These are phyloP conservation scores for Rhazya stricta DNA, from an alignment of 257 asterid genomes.

Conservation along the genomic window DNA sequence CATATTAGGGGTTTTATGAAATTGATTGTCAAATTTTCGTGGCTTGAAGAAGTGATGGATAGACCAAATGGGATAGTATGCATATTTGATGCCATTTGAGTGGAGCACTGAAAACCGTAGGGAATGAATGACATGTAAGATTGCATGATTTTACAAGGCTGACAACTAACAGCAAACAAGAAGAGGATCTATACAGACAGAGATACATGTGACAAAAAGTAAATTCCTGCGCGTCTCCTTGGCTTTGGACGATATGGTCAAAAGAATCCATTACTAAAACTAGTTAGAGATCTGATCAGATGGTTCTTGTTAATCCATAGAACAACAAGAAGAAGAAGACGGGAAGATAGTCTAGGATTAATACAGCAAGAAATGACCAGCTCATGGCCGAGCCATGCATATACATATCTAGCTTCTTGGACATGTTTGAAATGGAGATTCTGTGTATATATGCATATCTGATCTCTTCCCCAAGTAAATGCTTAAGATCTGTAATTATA, in stretches of 20 bases:
- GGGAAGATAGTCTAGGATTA: neutral
- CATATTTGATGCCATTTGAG: neutral
- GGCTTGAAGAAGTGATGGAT: neutral
- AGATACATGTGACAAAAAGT: slow-evolving; percentile 28
- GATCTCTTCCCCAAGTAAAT: slow-evolving; percentile 3
- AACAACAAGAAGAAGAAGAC: slow-evolving; percentile 21
- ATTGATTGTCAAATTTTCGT: too few relatives aligned
- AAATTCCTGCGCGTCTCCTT: neutral
- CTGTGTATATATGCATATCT: too few relatives aligned
- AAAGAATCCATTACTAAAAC: slow-evolving; percentile 10
- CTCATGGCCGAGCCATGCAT: slow-evolving; percentile 3
- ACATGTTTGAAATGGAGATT: too few relatives aligned
- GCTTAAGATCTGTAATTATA: slow-evolving; percentile 17
- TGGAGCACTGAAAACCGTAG: slow-evolving; percentile 10
- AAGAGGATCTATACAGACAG: slow-evolving; percentile 17
- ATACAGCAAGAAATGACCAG: slow-evolving; percentile 16
- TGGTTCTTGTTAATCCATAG: slow-evolving; percentile 6
- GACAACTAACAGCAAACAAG: slow-evolving; percentile 26
- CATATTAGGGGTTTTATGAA: too few relatives aligned
- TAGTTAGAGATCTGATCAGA: neutral
- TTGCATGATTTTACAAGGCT: slow-evolving; percentile 9
- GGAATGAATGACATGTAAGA: slow-evolving; percentile 4
- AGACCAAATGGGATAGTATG: neutral
- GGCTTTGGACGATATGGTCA: slow-evolving; percentile 16
- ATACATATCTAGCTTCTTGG: too few relatives aligned